A percentile compares a stretch with the other conserved stretches of the same genome.
Conservation (phyloP, 495 filamentous ascomycete species). For the Cercophora scortea region DNA sequence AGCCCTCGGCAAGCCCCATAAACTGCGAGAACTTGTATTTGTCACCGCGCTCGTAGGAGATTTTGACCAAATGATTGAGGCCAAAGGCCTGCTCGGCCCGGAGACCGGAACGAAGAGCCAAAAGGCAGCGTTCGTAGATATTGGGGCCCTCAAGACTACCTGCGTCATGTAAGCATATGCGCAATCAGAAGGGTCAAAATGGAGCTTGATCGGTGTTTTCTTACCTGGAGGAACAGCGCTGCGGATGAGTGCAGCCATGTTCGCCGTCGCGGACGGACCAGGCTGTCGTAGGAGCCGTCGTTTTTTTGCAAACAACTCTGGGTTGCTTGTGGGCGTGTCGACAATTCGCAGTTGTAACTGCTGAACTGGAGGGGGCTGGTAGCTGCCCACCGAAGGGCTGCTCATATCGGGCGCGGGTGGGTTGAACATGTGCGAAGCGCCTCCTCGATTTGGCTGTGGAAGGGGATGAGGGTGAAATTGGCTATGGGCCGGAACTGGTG, state of each 20-base stretch:
- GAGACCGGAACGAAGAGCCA: conserved; percentile 71
- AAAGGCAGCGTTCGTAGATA: conserved; percentile 80
- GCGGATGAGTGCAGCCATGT: conserved; percentile 10
- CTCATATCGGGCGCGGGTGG: conserved; percentile 30
- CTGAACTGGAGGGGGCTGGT: conserved; percentile 48
- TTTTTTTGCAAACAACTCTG: conserved; percentile 48
- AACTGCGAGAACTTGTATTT: conserved; percentile 93
- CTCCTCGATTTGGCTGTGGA: conserved; percentile 24
- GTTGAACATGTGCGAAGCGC: conserved; percentile 29
- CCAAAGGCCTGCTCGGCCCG: conserved; percentile 80
- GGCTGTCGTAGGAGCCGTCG: conserved; percentile 24
- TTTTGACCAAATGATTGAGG: conserved; percentile 87
- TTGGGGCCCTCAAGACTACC: conserved; percentile 65
- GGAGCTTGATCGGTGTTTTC: background rate
- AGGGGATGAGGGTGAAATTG: conserved; percentile 15
- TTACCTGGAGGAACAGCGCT: conserved; percentile 19
- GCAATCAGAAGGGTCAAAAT: background rate
- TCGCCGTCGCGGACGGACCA: conserved; percentile 12
- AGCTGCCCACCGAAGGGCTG: conserved; percentile 47
- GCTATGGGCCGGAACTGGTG: conserved; percentile 7
- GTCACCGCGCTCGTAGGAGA: conserved; percentile 87
- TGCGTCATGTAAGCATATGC: conserved; percentile 19
- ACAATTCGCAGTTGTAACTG: conserved; percentile 60
- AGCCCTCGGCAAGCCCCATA: conserved; percentile 77
- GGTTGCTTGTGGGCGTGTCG: conserved; percentile 61